These are phyloP conservation scores for Saprolegnia parasitica DNA, from an alignment of 352 stramenopile genomes.

Conservation along the genomic window DNA sequence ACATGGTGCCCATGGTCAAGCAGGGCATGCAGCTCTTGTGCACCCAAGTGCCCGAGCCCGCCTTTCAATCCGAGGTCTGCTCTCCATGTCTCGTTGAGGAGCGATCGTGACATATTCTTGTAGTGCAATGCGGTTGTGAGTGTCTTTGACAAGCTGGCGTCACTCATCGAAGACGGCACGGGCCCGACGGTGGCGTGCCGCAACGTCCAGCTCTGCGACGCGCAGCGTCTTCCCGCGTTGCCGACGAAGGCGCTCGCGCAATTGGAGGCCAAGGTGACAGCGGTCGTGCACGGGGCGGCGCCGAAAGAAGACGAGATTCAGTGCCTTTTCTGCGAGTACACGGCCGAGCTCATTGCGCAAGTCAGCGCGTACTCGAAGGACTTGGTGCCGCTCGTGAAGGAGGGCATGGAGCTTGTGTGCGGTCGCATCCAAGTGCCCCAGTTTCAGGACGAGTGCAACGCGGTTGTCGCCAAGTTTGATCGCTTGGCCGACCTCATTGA, in stretches of 20 bases:
- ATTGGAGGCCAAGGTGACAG: constrained; percentile 27
- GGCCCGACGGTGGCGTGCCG: not conserved
- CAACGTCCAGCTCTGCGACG: constrained; percentile 10
- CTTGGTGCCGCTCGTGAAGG: constrained; percentile 53
- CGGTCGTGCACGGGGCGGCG: constrained; percentile 32
- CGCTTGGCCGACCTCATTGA: constrained; percentile 16
- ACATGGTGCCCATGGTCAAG: constrained; percentile 21
- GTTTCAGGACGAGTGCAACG: constrained; percentile 28
- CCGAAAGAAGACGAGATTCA: constrained; percentile 42
- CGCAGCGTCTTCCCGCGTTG: not conserved
- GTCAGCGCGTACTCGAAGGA: constrained; percentile 44
- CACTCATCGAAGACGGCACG: constrained; percentile 6
- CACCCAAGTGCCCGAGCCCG: constrained; percentile 10
- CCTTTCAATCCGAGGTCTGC: constrained; percentile 11
- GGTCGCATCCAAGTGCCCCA: constrained; percentile 48
- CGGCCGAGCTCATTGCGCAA: constrained; percentile 48
- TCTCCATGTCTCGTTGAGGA: too few species aligned
- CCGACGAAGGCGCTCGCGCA: not conserved
- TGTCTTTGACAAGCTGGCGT: constrained; percentile 20
- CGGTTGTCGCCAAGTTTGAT: constrained; percentile 24
- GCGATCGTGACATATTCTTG: too few species aligned
- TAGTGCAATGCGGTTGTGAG: constrained; percentile 21
- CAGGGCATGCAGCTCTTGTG: constrained; percentile 23
- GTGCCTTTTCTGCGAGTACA: constrained; percentile 79
- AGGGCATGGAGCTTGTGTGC: constrained; percentile 74